A percentile compares a stretch with the other conserved stretches of the same genome.
Conservation (phyloP, 2,329 filamentous ascomycete species). For the Aspergillus brunneoviolaceus region DNA sequence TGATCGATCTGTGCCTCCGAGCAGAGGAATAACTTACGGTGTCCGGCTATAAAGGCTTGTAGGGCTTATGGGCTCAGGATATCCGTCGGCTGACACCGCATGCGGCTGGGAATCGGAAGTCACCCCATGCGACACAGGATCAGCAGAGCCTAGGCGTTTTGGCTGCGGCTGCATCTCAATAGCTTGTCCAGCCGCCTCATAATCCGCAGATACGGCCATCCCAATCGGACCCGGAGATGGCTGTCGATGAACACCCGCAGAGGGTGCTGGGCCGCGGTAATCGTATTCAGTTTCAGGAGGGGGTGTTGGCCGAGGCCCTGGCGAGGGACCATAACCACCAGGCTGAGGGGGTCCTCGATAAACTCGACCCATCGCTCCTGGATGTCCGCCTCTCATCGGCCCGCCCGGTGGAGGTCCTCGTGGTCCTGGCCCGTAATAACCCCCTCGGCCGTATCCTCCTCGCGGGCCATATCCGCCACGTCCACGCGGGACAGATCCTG, state of each 20-base stretch:
- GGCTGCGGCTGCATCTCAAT: conserved; percentile 78
- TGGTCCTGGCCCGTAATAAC: conserved; percentile 33
- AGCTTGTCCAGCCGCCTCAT: conserved; percentile 58
- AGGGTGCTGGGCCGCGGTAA: conserved; percentile 24
- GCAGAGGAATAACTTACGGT: conserved; percentile 58
- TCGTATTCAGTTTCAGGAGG: conserved; percentile 29
- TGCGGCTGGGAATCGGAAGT: conserved; percentile 24
- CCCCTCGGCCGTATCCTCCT: conserved; percentile 46
- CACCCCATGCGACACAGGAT: conserved; percentile 37
- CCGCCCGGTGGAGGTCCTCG: conserved; percentile 38
- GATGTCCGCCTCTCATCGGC: conserved; percentile 34
- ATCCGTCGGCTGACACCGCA: conserved; percentile 27
- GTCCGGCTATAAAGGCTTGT: conserved; percentile 71
- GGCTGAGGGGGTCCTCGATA: conserved; percentile 47
- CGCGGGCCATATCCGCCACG: conserved; percentile 55
- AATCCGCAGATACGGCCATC: conserved; percentile 38
- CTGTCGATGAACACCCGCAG: conserved; percentile 22
- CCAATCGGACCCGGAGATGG: conserved; percentile 35
- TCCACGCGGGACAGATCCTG: conserved; percentile 53
- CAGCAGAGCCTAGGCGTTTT: conserved; percentile 40
- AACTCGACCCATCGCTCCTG: conserved; percentile 43
- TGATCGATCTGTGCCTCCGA: neutral
- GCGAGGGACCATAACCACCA: conserved; percentile 51
- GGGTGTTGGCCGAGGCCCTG: conserved; percentile 23
- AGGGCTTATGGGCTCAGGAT: conserved; percentile 53